A percentile compares a stretch with the other conserved stretches of the same genome.
Conservation (phyloP, 495 filamentous ascomycete genomes). For the Podospora pseudocomata region DNA sequence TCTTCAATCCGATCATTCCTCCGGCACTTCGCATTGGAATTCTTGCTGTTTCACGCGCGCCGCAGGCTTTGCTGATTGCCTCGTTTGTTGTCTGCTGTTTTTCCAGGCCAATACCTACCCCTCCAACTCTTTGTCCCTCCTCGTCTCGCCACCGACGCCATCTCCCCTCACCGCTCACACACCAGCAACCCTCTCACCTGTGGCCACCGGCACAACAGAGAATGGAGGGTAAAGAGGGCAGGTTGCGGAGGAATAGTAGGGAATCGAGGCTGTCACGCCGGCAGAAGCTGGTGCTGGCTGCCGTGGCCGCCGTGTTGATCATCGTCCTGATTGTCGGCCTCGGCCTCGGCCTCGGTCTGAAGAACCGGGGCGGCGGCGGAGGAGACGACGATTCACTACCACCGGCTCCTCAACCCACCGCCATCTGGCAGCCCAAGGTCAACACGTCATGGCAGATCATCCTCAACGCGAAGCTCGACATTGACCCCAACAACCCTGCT, state of each 20-base stretch:
- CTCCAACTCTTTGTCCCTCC: background rate
- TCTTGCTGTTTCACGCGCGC: background rate
- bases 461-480: conserved; percentile 34
- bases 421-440: conserved; percentile 24
- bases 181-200: background rate
- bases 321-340: conserved; percentile 23
- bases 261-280: conserved; percentile 11
- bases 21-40: background rate
- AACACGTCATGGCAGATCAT: conserved; percentile 31
- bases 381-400: background rate
- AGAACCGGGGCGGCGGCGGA: conserved; percentile 7
- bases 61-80: background rate
- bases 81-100: background rate
- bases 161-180: background rate
- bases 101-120: background rate
- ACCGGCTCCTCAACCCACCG: conserved; percentile 11
- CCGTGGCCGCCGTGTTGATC: conserved; percentile 12
- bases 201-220: background rate
- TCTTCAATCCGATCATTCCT: background rate
- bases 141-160: background rate
- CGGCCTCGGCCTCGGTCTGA: conserved; percentile 23
- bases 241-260: conserved; percentile 1
- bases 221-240: background rate
- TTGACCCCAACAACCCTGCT: conserved; percentile 27
- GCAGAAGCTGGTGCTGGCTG: conserved; percentile 14